phyloP scores from a whole-genome alignment of 768 basidiomycete species.

The Pulveroboletus frians region DNA sequence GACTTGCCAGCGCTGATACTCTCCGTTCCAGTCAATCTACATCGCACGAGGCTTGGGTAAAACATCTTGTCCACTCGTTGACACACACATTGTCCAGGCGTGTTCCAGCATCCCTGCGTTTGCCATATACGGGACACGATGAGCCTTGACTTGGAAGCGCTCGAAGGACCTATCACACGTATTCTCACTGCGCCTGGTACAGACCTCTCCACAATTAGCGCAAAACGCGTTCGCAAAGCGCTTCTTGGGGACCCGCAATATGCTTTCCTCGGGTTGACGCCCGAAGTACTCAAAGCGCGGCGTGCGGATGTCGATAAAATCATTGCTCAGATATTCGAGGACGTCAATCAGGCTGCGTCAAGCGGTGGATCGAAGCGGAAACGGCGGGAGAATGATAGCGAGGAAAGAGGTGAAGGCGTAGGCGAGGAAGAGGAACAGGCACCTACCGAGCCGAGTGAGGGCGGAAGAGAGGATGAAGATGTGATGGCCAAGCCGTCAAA shows the following conservation, averaged over 20 bases:
- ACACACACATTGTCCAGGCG: not conserved
- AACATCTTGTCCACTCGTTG: not conserved
- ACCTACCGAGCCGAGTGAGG: constrained; percentile 17
- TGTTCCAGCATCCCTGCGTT: not conserved
- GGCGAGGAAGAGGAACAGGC: constrained; percentile 20
- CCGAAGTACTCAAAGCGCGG: constrained; percentile 59
- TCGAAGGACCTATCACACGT: constrained; percentile 57
- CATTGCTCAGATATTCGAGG: constrained; percentile 62
- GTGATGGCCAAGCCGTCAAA: constrained; percentile 29
- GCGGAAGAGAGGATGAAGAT: constrained; percentile 3
- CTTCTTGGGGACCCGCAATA: constrained; percentile 39
- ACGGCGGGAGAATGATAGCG: constrained; percentile 23
- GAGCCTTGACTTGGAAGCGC: constrained; percentile 47
- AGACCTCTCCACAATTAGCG: constrained; percentile 76
- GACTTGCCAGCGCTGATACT: not conserved
- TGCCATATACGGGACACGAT: constrained; percentile 29
- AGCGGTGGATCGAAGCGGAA: constrained; percentile 26
- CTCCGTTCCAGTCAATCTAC: not conserved
- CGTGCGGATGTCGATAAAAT: constrained; percentile 64
- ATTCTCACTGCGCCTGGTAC: constrained; percentile 75
- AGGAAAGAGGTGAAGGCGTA: not conserved
- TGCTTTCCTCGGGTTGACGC: constrained; percentile 44
- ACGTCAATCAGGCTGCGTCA: constrained; percentile 39
- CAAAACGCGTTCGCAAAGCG: constrained; percentile 83
- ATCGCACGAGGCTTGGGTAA: not conserved